Base-by-base conservation (phyloP, 2,329 filamentous ascomycete species). In the Aspergillus brasiliensis region DNA sequence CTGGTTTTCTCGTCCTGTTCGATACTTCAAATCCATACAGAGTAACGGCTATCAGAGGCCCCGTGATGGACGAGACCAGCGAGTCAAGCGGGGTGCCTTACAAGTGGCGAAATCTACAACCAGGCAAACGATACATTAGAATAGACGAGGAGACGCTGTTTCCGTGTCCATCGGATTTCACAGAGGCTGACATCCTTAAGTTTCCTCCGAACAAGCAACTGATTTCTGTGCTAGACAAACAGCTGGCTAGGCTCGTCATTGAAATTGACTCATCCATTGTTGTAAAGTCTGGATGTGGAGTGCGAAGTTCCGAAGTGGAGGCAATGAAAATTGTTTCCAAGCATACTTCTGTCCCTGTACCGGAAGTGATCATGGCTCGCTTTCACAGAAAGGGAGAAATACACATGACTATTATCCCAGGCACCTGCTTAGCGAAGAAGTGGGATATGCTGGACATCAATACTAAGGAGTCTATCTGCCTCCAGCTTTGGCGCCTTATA, bases 391-490 rank as follows among this genome's bases (percentile, higher is more conserved):
- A 27, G 13, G 38, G 60, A 13, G 34, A 1, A 5, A 59, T 62
- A 3, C 5, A 56, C 8, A 69, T 70, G 61, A 55, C 48, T 8
- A 46, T 55, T 52, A 62, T 69, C 51, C 28, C 58, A 25, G 65
- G 68, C 25, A 40, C 47, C 42, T 42, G 60, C 23, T 57, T 69
- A n/a, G 56, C 65, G 17, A 25, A 38, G 11, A 61, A 51, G 40
- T 70, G 66, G 61, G 52, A 67, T 51, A 63, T 10, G 10, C 28
- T 70, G 37, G 60, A 64, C 31, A 51, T 59, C 5, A n/a, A 64
- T 34, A 57, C 51, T 25, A 71, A 70, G 56, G 56, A 68, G 52
- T 67, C 57, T 55, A 34, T 67, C 10, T 70, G 67, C 38, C 59
- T 49, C 51, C 62, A 67, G 57, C 57, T 57, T 19, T 71, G 64